These are phyloP conservation scores for Sugiyamaella xylanicola DNA, from an alignment of 1,139 yeast genomes.

Conservation along the genomic window DNA sequence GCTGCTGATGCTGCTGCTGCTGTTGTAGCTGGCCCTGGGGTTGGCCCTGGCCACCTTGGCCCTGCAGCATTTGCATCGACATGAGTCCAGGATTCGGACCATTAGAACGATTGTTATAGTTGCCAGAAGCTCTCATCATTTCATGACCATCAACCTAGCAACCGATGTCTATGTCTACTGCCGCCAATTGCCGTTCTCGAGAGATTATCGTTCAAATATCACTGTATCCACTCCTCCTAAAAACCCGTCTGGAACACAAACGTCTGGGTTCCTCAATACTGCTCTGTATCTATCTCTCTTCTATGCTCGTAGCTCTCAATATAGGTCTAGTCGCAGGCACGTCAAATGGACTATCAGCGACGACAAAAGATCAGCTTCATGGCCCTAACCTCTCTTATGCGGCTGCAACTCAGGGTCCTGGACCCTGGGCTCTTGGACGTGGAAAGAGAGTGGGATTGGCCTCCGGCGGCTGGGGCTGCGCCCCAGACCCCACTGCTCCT, in stretches of 20 bases:
- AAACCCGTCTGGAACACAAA: neutral
- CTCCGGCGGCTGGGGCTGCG: too few relatives aligned
- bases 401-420: too few relatives aligned
- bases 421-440: too few relatives aligned
- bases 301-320: neutral
- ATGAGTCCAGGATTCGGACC: slow-evolving; percentile 9
- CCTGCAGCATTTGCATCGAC: slow-evolving; percentile 16
- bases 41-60: slow-evolving; percentile 9
- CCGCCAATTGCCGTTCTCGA: neutral
- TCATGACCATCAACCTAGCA: neutral
- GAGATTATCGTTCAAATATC: neutral
- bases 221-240: neutral
- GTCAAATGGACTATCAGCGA: neutral
- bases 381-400: neutral
- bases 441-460: too few relatives aligned
- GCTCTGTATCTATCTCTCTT: too few relatives aligned
- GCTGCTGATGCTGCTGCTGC: slow-evolving; percentile 3
- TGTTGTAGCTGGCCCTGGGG: slow-evolving; percentile 3
- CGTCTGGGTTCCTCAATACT: neutral
- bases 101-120: slow-evolving; percentile 13
- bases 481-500: too few relatives aligned
- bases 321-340: neutral
- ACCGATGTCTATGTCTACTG: too few relatives aligned
- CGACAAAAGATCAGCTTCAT: neutral
- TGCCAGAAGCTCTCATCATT: slow-evolving; percentile 17